phyloP scores from a whole-genome alignment of 2,329 filamentous ascomycete species.

The Fusarium sp. region DNA sequence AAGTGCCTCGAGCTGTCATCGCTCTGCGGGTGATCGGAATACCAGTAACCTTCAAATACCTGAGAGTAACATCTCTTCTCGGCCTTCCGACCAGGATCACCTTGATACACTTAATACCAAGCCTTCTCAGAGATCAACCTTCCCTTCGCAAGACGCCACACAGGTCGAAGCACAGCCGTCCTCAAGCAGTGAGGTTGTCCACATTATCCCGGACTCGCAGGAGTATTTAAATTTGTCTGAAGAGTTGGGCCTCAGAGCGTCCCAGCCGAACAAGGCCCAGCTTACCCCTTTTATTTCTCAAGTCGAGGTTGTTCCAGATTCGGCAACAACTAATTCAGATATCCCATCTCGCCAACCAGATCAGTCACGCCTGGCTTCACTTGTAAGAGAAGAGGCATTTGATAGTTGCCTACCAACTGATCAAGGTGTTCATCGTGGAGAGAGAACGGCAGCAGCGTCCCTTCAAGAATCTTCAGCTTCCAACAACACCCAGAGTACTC shows the following conservation, averaged over 20 bases:
- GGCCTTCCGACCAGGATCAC: not conserved
- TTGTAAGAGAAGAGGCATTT: conserved; percentile 8
- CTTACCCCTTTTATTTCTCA: conserved; percentile 16
- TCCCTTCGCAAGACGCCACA: not conserved
- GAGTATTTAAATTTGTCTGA: conserved; percentile 27
- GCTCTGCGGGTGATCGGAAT: not conserved
- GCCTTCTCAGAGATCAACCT: not conserved
- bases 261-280: conserved; percentile 3
- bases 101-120: not conserved
- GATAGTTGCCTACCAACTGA: conserved; percentile 3
- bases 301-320: conserved; percentile 27
- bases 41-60: not conserved
- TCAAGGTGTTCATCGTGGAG: not conserved
- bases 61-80: not conserved
- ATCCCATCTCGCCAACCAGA: conserved; percentile 50
- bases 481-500: conserved; percentile 6
- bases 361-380: conserved; percentile 6
- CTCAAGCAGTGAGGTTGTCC: conserved; percentile 11
- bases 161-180: not conserved
- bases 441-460: not conserved
- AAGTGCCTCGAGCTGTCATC: not conserved
- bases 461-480: not conserved
- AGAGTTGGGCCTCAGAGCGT: not conserved
- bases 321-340: conserved; percentile 22
- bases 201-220: conserved; percentile 43